Base-by-base conservation (phyloP, 2,329 filamentous ascomycete species). In the Ascochyta koolunga region DNA sequence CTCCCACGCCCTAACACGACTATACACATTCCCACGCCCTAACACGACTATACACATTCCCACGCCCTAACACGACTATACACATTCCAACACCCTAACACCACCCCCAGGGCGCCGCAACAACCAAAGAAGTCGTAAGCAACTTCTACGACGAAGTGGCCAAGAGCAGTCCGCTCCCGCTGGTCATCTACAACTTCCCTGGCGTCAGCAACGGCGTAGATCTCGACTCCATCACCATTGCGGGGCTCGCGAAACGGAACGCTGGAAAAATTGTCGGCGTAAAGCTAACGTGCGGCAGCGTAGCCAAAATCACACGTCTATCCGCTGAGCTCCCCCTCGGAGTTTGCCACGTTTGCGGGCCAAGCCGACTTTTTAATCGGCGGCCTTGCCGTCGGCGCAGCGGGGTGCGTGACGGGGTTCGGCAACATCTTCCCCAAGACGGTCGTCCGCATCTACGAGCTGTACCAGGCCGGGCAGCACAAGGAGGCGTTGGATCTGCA, bases 181-280 rank as follows among this genome's bases (percentile, higher is more conserved):
- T 90, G 21, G 74, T 90, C 35, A 85, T 91, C 53, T 90, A 90
- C 79, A 90, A 90, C 74, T 90, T 87, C 77, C 88, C 88, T 1
- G 85, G 80, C 5, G 86, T 88, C 4, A 85, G 82, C 21, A 82
- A 86, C 11, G 88, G 88, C 4, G 77, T 90, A 9, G 88, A 90
- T 63, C 78, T 90, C 38, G 84, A 86, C 67, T 89, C 85, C 0
- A 86, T 89, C 58, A 82, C 84, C 63, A 85, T 90, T 59, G 76
- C 82, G 2, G 74, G 77, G 0, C 77, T 89, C 4, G 81, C 82
- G 11, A 73, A 79, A 54, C 59, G 60, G 3, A 83, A 88, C 67
- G 75, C 79, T 36, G 68, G 68, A 6, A 89, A 89, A 60, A 88
- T 90, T 60, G 83, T 89, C 44, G 88, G 86, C 25, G 84, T 86